phyloP scores from a whole-genome alignment of 495 filamentous ascomycete genomes.

The Schizothecium vesticola region DNA sequence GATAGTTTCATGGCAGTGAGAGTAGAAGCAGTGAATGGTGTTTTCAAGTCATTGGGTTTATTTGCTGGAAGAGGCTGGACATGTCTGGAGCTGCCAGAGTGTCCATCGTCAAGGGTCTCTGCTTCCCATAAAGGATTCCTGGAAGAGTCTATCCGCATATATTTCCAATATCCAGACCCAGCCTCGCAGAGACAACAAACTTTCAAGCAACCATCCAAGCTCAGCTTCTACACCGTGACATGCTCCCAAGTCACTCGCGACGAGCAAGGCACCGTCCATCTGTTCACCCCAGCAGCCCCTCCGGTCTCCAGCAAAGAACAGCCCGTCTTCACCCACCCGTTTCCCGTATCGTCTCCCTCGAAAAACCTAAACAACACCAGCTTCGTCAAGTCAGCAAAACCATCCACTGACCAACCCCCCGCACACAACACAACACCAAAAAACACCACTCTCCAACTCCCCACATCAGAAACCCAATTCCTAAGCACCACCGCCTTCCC shows the following conservation, averaged over 20 bases:
- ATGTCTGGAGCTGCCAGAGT: neutral
- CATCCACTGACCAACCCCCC: neutral
- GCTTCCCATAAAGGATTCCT: neutral
- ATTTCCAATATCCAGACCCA: neutral
- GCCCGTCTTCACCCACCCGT: too few species aligned
- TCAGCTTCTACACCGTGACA: neutral
- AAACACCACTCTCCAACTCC: constrained; percentile 2
- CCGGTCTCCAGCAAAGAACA: neutral
- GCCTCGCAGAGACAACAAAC: neutral
- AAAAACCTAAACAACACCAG: neutral
- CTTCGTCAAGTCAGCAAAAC: neutral
- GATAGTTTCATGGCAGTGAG: neutral
- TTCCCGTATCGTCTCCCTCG: neutral
- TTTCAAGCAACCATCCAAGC: neutral
- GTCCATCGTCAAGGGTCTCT: neutral
- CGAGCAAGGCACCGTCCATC: neutral
- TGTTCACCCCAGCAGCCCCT: neutral
- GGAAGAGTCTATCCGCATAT: neutral
- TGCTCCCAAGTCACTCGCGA: neutral
- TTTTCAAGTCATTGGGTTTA: neutral
- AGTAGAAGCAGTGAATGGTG: neutral
- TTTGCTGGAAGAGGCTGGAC: neutral
- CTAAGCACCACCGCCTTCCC: constrained; percentile 43
- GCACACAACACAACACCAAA: neutral
- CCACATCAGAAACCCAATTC: constrained; percentile 46